Conservation (phyloP, 495 filamentous ascomycete species). For the Physcia stellaris region DNA sequence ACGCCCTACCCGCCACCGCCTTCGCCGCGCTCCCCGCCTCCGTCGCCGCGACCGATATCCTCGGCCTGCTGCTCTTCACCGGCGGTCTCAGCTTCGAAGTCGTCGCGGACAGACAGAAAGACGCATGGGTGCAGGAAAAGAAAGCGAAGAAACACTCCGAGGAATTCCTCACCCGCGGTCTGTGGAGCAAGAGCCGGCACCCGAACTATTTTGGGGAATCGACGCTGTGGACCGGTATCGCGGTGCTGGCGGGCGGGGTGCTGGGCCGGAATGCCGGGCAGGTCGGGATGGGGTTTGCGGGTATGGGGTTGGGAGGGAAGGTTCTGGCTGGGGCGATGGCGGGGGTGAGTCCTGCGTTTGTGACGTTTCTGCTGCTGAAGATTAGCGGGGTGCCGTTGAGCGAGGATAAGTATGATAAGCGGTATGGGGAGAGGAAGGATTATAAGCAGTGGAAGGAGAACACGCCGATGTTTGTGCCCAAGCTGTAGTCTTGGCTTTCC, state of each 20-base stretch:
- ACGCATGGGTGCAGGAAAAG: conserved; percentile 39
- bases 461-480: conserved; percentile 51
- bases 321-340: conserved; percentile 31
- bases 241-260: conserved; percentile 34
- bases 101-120: conserved; percentile 45
- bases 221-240: conserved; percentile 51
- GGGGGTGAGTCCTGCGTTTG: conserved; percentile 46
- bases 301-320: conserved; percentile 21
- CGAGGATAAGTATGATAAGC: conserved; percentile 52
- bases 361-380: conserved; percentile 44
- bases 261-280: conserved; percentile 28
- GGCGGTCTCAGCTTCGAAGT: conserved; percentile 46
- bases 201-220: conserved; percentile 58
- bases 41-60: conserved; percentile 32
- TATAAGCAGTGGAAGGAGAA: conserved; percentile 54
- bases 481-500: conserved; percentile 32
- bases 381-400: conserved; percentile 46
- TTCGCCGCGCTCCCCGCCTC: conserved; percentile 26
- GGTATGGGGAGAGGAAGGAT: conserved; percentile 47
- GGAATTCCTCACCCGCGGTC: conserved; percentile 42
- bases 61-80: conserved; percentile 38
- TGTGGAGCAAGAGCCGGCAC: conserved; percentile 46
- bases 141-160: conserved; percentile 46
- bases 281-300: conserved; percentile 35
- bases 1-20: conserved; percentile 37